Conservation (phyloP, 179 eudicot species). For the Heliamphora pulchella region DNA sequence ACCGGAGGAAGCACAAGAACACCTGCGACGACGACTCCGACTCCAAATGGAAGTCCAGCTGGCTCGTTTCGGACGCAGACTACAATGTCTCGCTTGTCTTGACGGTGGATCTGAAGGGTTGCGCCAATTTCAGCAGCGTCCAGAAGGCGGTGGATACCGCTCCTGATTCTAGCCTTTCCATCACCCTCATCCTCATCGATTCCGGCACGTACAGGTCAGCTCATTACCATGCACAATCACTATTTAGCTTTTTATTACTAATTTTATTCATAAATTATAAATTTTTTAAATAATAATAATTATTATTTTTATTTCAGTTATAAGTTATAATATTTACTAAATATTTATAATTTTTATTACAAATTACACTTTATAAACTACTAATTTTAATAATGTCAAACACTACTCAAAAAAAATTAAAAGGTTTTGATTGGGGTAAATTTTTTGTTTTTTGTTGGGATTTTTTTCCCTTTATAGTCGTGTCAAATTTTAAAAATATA, state of each 20-base stretch:
- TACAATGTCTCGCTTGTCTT: constrained; percentile 41
- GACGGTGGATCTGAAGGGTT: constrained; percentile 55
- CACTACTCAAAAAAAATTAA: too few relatives aligned
- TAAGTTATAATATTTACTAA: too few relatives aligned
- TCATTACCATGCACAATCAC: background rate
- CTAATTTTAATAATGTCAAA: too few relatives aligned
- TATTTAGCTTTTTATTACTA: background rate
- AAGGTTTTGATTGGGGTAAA: too few relatives aligned
- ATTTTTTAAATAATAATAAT: too few relatives aligned
- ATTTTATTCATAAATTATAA: too few relatives aligned
- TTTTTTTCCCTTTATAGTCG: too few relatives aligned
- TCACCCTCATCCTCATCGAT: constrained; percentile 51
- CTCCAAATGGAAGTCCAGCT: constrained; percentile 42
- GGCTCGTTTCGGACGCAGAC: constrained; percentile 32
- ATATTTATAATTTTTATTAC: too few relatives aligned
- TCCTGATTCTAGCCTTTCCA: constrained; percentile 42
- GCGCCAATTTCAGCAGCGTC: constrained; percentile 60
- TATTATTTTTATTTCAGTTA: too few relatives aligned
- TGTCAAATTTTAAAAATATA: too few relatives aligned
- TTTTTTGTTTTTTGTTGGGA: too few relatives aligned
- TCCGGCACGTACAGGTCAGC: constrained; percentile 72
- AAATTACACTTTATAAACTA: too few relatives aligned
- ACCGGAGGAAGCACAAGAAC: constrained; percentile 10
- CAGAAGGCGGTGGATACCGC: constrained; percentile 68
- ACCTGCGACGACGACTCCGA: constrained; percentile 35